Evolutionary conservation across 2,329 filamentous ascomycete species (phyloP), one percentile per base, ranked within the genome.

Genomic region (Pseudogymnoascus sp.): DNA sequence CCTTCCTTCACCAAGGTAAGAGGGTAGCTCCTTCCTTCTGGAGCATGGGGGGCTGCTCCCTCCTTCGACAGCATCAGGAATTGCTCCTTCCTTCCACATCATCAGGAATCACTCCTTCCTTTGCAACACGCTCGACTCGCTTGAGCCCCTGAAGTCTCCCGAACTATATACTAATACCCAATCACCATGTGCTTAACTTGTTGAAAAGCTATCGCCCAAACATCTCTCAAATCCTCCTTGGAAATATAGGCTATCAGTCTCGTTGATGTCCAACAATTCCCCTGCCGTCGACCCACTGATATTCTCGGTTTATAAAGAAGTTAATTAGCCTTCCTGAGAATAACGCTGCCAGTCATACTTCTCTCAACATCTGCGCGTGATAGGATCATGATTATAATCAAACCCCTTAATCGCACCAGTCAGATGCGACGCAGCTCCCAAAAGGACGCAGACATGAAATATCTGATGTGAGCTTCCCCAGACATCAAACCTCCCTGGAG

Each of bases 391-490:
- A 14, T 56, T 56, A 34, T 56, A 56, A 16, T 56, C 50, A 14
- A 56, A 56, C 4, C 50, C 50, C 50, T 56, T 56, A 34, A 56
- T 56, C n/a, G 50, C 28, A 34, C 50, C 50, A 56, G 50, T 6
- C 28, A 56, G 4, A 34, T 56, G 50, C 50, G 50, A 34, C 28
- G 50, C 50, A 21, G 50, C 50, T 4, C 50, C 28, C 3, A 56
- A 2, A 14, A 56, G 50, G n/a, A 56, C 28, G 21, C 50, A 56
- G 28, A 34, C n/a, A 34, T 56, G 50, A 21, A 56, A 56, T 56
- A 56, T 56, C 50, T 56, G 50, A 34, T 56, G 50, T 2, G 50
- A 56, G 28, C 50, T 56, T 3, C 50, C 50, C 50, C 50, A 56
- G 1, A 56, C 50, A 2, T 56, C 50, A 18, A 56, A 56, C 1